phyloP scores from a whole-genome alignment of 805 yeast genomes.

The Candida rishiriensis region DNA sequence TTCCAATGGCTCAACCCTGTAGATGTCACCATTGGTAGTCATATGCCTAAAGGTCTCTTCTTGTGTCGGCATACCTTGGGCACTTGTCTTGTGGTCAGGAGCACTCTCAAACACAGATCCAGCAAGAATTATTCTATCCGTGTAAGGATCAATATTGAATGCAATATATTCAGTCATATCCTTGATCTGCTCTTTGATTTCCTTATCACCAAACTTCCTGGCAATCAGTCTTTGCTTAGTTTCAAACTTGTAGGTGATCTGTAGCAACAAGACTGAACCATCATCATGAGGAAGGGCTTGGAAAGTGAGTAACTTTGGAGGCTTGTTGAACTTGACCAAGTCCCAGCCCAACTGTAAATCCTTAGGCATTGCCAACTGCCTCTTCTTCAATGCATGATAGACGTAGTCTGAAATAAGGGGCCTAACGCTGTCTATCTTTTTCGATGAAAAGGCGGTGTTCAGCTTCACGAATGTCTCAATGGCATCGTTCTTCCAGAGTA shows the following conservation, averaged over 20 bases:
- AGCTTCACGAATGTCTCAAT: constrained; percentile 71
- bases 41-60: constrained; percentile 27
- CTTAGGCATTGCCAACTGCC: constrained; percentile 53
- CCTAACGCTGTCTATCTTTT: constrained; percentile 43
- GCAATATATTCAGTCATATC: constrained; percentile 59
- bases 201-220: constrained; percentile 37
- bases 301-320: constrained; percentile 71
- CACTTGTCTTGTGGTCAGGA: constrained; percentile 33
- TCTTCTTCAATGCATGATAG: constrained; percentile 48
- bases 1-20: constrained; percentile 31
- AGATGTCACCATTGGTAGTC: constrained; percentile 33
- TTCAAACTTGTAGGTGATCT: constrained; percentile 58
- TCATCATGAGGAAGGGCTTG: constrained; percentile 46
- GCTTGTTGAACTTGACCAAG: constrained; percentile 58
- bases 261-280: constrained; percentile 35
- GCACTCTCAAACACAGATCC: constrained; percentile 64
- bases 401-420: constrained; percentile 57
- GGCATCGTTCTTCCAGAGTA: constrained; percentile 82
- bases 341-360: constrained; percentile 70
- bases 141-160: constrained; percentile 56
- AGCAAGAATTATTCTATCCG: constrained; percentile 53
- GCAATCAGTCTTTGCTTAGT: constrained; percentile 56
- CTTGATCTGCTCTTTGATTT: constrained; percentile 42
- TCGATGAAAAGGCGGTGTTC: constrained; percentile 75
- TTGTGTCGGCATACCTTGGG: constrained; percentile 25